A percentile compares a stretch with the other conserved stretches of the same genome.
These are phyloP conservation scores for Nitzschia palea DNA, from an alignment of 108 stramenopile species.

Conservation along the genomic window DNA sequence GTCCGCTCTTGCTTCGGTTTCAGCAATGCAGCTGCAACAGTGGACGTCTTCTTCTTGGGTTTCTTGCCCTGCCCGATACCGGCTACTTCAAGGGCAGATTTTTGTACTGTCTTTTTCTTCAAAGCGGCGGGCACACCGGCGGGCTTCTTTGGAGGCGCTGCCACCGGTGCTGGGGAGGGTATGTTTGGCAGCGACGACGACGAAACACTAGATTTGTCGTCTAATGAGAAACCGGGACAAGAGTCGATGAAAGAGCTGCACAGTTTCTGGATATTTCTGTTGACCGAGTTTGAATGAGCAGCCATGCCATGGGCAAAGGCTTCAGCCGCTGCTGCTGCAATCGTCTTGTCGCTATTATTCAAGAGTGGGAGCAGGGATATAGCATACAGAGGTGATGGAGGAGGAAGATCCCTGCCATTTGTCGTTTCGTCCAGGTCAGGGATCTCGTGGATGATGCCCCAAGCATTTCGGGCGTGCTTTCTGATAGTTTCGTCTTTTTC, in stretches of 20 bases:
- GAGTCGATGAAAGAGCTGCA: constrained; percentile 72
- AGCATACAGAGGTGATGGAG: constrained; percentile 82
- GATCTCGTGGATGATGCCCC: constrained; percentile 51
- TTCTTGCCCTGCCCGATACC: constrained; percentile 71
- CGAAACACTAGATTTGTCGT: constrained; percentile 27
- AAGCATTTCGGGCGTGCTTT: constrained; percentile 65
- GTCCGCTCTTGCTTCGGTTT: constrained; percentile 77
- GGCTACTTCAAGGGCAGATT: constrained; percentile 44
- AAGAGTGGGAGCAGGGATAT: constrained; percentile 78
- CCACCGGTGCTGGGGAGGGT: neutral
- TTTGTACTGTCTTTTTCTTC: constrained; percentile 58
- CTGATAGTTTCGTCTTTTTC: constrained; percentile 59
- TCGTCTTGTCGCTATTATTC: constrained; percentile 51
- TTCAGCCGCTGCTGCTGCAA: constrained; percentile 68
- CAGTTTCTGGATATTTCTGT: constrained; percentile 64
- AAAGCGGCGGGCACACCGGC: constrained; percentile 23
- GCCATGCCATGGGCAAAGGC: constrained; percentile 69
- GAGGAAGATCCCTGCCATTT: constrained; percentile 25
- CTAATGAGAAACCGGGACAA: constrained; percentile 47
- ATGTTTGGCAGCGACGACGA: neutral
- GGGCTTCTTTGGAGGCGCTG: constrained; percentile 28
- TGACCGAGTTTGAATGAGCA: constrained; percentile 58
- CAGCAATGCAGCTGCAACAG: constrained; percentile 54
- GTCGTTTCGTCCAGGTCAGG: constrained; percentile 15
- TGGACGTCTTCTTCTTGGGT: constrained; percentile 52